phyloP scores from a whole-genome alignment of 441 rosid species.

The Gossypium lobatum region DNA sequence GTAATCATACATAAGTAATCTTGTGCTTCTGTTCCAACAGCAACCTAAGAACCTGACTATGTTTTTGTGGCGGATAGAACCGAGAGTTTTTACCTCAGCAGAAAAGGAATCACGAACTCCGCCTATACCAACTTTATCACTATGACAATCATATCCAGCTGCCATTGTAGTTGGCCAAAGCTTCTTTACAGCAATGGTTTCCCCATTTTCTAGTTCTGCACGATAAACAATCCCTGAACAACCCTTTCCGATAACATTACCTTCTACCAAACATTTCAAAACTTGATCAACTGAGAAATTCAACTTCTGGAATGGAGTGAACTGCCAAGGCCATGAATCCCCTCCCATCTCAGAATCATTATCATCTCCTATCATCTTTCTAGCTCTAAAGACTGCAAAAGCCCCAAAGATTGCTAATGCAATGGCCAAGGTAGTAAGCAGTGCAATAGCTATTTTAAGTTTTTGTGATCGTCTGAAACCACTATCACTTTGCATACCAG shows the following conservation, averaged over 20 bases:
- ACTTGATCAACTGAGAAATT: constrained; percentile 60
- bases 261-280: constrained; percentile 51
- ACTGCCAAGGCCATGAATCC: constrained; percentile 58
- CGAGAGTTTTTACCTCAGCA: constrained; percentile 69
- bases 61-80: constrained; percentile 67
- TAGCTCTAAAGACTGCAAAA: constrained; percentile 47
- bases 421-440: constrained; percentile 46
- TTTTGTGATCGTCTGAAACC: constrained; percentile 32
- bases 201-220: constrained; percentile 55
- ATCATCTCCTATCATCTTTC: constrained; percentile 40
- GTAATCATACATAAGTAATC: constrained; percentile 65
- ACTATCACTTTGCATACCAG: constrained; percentile 15
- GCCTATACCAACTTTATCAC: constrained; percentile 30
- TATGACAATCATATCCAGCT: constrained; percentile 26
- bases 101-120: constrained; percentile 64
- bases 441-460: constrained; percentile 54
- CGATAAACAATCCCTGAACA: constrained; percentile 62
- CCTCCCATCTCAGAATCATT: constrained; percentile 58
- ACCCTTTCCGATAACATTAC: constrained; percentile 60
- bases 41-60: constrained; percentile 65
- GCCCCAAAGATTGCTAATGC: constrained; percentile 51
- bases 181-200: constrained; percentile 66
- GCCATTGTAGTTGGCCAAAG: constrained; percentile 52
- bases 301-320: constrained; percentile 70
- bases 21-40: constrained; percentile 57